A percentile compares a stretch with the other conserved stretches of the same genome.
Evolutionary conservation across 345 rosid species (phyloP).

Genomic region (Populus davidiana): DNA sequence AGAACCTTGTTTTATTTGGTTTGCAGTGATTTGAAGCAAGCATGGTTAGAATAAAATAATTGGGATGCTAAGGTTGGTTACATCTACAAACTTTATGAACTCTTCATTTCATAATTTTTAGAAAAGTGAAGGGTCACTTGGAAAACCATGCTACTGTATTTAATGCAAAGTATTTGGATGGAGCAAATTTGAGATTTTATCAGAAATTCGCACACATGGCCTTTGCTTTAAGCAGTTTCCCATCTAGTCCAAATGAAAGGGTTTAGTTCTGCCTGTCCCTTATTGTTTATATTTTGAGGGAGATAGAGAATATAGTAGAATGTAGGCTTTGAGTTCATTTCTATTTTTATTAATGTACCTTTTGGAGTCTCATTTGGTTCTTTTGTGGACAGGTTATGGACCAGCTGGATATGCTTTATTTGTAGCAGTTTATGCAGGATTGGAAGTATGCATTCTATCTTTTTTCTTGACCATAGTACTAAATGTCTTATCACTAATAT

Average conservation of each 20-base stretch:
- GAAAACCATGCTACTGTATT: background rate
- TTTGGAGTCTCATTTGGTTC: background rate
- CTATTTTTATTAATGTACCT: background rate
- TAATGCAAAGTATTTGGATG: background rate
- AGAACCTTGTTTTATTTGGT: background rate
- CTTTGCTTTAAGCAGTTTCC: background rate
- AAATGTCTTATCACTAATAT: background rate
- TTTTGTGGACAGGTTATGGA: conserved; percentile 67
- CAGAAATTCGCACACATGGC: background rate
- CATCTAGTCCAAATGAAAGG: background rate
- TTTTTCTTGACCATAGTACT: conserved; percentile 3
- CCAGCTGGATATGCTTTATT: conserved; percentile 93
- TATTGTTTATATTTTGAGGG: background rate
- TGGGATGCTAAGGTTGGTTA: background rate
- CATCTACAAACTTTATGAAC: background rate
- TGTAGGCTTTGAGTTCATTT: background rate
- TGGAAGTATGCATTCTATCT: conserved; percentile 58
- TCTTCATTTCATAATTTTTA: background rate
- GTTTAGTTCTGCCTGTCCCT: background rate
- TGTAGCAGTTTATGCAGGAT: conserved; percentile 87
- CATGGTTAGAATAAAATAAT: background rate
- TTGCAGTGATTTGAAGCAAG: background rate
- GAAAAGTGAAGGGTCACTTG: background rate
- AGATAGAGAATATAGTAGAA: background rate
- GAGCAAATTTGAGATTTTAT: background rate